phyloP scores from a whole-genome alignment of 2,329 filamentous ascomycete genomes.

The Botrytis squamosa region DNA sequence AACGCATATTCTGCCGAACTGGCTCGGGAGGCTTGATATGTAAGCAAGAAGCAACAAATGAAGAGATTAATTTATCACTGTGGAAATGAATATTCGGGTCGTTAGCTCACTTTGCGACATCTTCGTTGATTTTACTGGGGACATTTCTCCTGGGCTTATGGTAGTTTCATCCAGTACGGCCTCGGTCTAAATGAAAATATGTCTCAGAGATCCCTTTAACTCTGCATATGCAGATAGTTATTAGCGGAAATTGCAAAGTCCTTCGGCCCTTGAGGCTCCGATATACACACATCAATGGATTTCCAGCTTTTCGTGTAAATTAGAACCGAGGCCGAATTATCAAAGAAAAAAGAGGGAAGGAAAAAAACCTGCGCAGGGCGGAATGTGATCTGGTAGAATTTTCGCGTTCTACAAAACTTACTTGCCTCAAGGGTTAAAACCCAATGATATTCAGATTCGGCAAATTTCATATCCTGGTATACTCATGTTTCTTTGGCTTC shows the following conservation, averaged over 20 bases:
- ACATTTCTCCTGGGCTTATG: not conserved
- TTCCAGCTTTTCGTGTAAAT: not conserved
- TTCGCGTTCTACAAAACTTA: not conserved
- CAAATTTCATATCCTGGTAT: not conserved
- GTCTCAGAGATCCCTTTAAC: not conserved
- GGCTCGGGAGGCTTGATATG: not conserved
- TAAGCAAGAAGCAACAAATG: not conserved
- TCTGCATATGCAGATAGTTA: not conserved
- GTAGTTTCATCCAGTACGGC: not conserved
- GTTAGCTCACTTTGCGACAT: not conserved
- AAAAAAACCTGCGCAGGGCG: not conserved
- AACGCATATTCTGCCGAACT: not conserved
- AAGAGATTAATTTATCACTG: not conserved
- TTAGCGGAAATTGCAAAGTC: not conserved
- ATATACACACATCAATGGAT: not conserved
- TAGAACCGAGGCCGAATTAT: not conserved
- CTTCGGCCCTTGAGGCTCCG: slow-evolving; percentile 5
- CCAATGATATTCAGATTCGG: not conserved
- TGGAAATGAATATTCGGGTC: not conserved
- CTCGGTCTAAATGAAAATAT: not conserved
- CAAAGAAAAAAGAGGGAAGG: not conserved
- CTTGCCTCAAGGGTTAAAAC: not conserved
- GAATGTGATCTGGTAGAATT: not conserved
- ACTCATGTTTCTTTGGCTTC: not conserved
- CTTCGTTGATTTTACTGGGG: not conserved